Percentiles rank a stretch among this genome's conserved stretches.
Evolutionary conservation across 2,329 filamentous ascomycete species (phyloP).

Genomic region (Monilinia fructicola): DNA sequence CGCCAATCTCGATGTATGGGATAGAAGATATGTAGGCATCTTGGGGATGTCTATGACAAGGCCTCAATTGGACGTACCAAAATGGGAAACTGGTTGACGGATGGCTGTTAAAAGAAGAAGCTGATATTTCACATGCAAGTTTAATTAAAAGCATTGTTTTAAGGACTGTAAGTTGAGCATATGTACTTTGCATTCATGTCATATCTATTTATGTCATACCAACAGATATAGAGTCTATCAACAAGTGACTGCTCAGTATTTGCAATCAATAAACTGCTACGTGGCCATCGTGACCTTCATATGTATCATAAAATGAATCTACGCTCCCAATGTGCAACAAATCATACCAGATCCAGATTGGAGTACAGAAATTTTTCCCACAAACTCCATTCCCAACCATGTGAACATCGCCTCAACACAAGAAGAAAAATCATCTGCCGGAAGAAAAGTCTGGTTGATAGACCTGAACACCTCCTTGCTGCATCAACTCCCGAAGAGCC

Average conservation of each 20-base stretch:
- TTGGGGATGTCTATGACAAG: background rate
- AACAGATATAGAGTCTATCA: background rate
- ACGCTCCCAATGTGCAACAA: constrained; percentile 11
- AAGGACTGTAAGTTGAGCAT: background rate
- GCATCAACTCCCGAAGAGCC: constrained; percentile 76
- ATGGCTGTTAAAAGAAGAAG: too few relatives aligned
- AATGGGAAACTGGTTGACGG: too few relatives aligned
- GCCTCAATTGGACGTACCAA: too few relatives aligned
- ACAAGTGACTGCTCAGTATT: background rate
- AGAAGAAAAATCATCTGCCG: constrained; percentile 26
- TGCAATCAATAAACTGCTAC: background rate
- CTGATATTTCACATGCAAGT: background rate
- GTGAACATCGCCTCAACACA: background rate
- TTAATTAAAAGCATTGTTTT: background rate
- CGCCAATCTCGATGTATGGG: background rate
- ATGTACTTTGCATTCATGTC: constrained; percentile 10
- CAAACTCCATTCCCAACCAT: constrained; percentile 9
- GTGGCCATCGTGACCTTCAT: background rate
- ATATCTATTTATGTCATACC: constrained; percentile 7
- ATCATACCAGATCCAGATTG: constrained; percentile 13
- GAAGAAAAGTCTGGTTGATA: constrained; percentile 62
- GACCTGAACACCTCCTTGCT: constrained; percentile 59
- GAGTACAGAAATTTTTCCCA: background rate
- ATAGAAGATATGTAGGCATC: background rate
- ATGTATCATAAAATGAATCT: constrained; percentile 2